Base-by-base conservation (phyloP, 345 rosid genomes). In the Noccaea caerulescens region DNA sequence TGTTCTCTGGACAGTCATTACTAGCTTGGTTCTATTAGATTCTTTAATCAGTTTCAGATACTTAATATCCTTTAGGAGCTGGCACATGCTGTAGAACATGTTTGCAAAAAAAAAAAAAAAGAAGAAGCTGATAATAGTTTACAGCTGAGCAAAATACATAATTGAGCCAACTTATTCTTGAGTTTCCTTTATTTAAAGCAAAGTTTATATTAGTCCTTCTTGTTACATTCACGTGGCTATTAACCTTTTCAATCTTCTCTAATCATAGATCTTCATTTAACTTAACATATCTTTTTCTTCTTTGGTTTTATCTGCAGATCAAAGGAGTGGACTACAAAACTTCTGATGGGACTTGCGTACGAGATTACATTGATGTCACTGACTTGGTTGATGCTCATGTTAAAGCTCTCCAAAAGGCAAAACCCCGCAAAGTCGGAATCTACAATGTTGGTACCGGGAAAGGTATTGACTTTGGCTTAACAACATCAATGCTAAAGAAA, bases 241-340 rank as follows among this genome's bases (percentile, higher is more conserved):
- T 11, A 8, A 58, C 10, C 47, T 20, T 66, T 49, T 43, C 12
- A 47, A 8, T 33, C 13, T 67, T 52, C 56, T 74, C 45, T 36
- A 60, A 60, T 75, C 58, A 75, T 53, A 5, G 37, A 75, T 61
- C 51, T 61, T 27, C n/a, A 20, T 34, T n/a, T 54, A 68, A 59
- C 16, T 73, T 66, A 27, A 20, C 1, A 0, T 20, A 1, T 1
- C 1, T 16, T 41, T 1, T 8, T 39, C 32, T 46, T 45, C 7
- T 23, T 9, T 6, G 57, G 16, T 32, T 58, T 20, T 25, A 8
- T 66, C 32, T 0, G 0, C 63, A 86, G 88, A 82, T 86, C 52
- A 86, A 76, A 80, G 91, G 91, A 74, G 82, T 83, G 51, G 91
- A 84, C 75, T 82, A 86, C 71, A 86, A 84, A 69, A 86, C 88